These are phyloP conservation scores for Luffa aegyptiaca DNA, from an alignment of 306 rosid species.

Conservation along the genomic window DNA sequence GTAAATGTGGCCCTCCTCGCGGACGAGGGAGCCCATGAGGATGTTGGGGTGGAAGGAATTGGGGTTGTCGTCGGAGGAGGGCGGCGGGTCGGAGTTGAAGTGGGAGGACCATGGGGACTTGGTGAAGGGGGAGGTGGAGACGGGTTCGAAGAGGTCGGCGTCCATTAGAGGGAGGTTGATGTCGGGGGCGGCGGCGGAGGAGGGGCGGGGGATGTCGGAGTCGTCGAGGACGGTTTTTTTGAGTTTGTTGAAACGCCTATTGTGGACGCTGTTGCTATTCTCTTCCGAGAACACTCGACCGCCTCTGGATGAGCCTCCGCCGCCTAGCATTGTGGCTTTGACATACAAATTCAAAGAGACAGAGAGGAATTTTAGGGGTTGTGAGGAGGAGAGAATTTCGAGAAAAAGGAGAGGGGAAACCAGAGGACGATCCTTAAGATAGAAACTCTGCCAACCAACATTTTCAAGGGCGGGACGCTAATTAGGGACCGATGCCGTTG, in stretches of 20 bases:
- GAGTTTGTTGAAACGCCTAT: conserved; percentile 11
- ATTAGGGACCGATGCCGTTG: neutral
- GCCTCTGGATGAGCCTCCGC: neutral
- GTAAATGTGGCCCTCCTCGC: conserved; percentile 88
- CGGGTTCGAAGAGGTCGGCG: neutral
- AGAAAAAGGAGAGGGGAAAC: neutral
- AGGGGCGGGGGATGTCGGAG: neutral
- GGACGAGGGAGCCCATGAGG: conserved; percentile 64
- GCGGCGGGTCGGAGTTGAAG: neutral
- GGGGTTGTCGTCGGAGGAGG: neutral
- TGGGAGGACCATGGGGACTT: conserved; percentile 84
- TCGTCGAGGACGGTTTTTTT: conserved; percentile 16
- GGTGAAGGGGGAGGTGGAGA: conserved; percentile 35
- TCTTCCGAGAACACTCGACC: neutral
- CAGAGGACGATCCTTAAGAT: neutral
- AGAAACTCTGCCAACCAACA: neutral
- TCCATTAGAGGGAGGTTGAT: conserved; percentile 15
- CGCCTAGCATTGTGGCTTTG: neutral
- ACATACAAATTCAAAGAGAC: neutral
- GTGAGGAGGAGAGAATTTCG: neutral
- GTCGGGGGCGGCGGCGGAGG: neutral
- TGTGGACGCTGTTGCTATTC: neutral
- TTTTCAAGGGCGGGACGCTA: neutral
- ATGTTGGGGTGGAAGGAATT: conserved; percentile 14
- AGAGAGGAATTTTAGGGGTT: neutral